Evolutionary conservation across 345 rosid species (phyloP).

Genomic region (Salix udensis): DNA sequence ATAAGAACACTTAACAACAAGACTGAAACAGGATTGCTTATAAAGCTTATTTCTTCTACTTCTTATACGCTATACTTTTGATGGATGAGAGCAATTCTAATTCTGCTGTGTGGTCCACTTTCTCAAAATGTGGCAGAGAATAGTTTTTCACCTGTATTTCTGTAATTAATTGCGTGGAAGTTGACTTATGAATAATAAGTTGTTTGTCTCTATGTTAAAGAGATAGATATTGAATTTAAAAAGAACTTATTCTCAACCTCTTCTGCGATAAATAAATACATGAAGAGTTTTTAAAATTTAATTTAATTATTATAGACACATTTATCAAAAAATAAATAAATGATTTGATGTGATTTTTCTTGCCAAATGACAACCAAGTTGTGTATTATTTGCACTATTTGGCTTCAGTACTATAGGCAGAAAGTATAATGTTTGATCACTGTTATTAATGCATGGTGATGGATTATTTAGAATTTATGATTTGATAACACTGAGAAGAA

Average conservation of each 20-base stretch:
- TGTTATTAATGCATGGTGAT: slow-evolving; percentile 12
- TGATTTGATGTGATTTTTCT: neutral
- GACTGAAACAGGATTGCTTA: neutral
- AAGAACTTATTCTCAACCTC: no score
- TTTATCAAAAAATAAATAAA: no score
- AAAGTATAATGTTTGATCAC: neutral
- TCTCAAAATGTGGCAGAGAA: neutral
- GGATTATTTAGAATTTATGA: slow-evolving; percentile 8
- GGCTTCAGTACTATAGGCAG: neutral
- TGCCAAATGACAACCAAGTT: neutral
- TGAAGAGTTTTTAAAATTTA: no score
- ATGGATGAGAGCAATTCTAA: neutral
- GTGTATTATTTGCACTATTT: neutral
- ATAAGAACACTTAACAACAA: neutral
- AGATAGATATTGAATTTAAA: no score
- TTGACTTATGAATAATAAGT: no score
- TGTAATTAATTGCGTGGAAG: no score
- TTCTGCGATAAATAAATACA: no score
- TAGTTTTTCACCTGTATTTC: no score
- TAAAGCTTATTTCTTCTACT: neutral
- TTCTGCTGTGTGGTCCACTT: neutral
- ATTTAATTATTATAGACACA: no score
- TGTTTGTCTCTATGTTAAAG: no score
- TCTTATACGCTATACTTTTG: neutral
- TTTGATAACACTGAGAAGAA: slow-evolving; percentile 1